Evolutionary conservation across 2,329 filamentous ascomycete genomes (phyloP).

Genomic region (Paecilomyces formosus): DNA sequence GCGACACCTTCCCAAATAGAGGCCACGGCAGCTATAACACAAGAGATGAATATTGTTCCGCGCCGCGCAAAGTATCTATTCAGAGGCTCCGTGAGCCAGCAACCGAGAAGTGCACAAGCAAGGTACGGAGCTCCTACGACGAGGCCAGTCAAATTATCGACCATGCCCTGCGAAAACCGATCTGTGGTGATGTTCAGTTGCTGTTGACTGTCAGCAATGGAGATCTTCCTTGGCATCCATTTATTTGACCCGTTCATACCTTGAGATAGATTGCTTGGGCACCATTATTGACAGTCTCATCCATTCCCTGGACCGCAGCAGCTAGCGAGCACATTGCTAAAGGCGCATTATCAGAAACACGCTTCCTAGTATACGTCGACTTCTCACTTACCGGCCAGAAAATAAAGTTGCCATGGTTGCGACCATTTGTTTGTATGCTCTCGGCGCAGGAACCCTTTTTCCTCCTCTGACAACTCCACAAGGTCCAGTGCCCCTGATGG

Average conservation of each 20-base stretch:
- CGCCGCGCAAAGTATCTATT: slow-evolving; percentile 39
- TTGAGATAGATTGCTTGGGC: slow-evolving; percentile 31
- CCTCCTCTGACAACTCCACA: slow-evolving; percentile 37
- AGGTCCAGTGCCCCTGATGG: slow-evolving; percentile 44
- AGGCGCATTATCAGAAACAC: not conserved
- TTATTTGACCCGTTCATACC: slow-evolving; percentile 6
- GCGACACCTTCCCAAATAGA: slow-evolving; percentile 37
- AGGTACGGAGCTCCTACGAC: slow-evolving; percentile 41
- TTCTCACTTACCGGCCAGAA: slow-evolving; percentile 27
- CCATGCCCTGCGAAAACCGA: slow-evolving; percentile 16
- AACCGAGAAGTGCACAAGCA: slow-evolving; percentile 37
- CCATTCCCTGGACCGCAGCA: slow-evolving; percentile 49
- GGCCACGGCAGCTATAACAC: slow-evolving; percentile 33
- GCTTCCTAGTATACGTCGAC: not conserved
- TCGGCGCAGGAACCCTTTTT: slow-evolving; percentile 33
- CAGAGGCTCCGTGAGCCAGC: slow-evolving; percentile 43
- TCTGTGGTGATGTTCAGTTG: slow-evolving; percentile 3
- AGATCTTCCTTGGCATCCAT: not conserved
- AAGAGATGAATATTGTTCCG: slow-evolving; percentile 38
- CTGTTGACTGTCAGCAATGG: slow-evolving; percentile 1
- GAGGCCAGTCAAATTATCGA: slow-evolving; percentile 32
- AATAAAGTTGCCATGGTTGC: slow-evolving; percentile 44
- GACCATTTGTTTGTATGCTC: slow-evolving; percentile 46
- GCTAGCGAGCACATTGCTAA: slow-evolving; percentile 45
- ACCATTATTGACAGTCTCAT: slow-evolving; percentile 44